Conservation (phyloP, 2,329 filamentous ascomycete genomes). For the Fusarium longipes region DNA sequence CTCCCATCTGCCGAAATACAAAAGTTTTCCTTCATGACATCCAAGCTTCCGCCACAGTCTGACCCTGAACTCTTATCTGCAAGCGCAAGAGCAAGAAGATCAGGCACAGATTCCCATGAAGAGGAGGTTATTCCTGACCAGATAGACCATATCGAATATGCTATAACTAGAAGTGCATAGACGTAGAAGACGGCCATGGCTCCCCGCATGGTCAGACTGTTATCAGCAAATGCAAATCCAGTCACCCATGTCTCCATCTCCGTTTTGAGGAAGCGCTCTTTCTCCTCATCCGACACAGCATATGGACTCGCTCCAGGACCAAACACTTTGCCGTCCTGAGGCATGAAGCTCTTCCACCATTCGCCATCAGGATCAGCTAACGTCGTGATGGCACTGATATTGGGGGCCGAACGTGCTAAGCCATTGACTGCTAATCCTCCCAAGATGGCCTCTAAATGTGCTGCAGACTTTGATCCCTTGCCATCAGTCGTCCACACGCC, state of each 20-base stretch:
- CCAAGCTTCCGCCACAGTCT: no score
- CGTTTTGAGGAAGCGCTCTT: background rate
- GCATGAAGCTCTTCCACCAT: slow-evolving; percentile 41
- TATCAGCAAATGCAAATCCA: slow-evolving; percentile 31
- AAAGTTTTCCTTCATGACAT: slow-evolving; percentile 14
- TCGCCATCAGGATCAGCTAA: slow-evolving; percentile 17
- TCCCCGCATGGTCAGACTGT: slow-evolving; percentile 17
- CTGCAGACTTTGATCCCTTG: slow-evolving; percentile 17
- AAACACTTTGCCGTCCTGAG: slow-evolving; percentile 26
- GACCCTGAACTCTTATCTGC: background rate
- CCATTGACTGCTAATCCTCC: slow-evolving; percentile 27
- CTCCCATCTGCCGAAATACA: slow-evolving; percentile 2
- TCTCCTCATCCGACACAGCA: slow-evolving; percentile 15
- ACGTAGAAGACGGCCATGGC: slow-evolving; percentile 23
- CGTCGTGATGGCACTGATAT: slow-evolving; percentile 10
- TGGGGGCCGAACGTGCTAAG: slow-evolving; percentile 22
- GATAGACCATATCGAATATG: slow-evolving; percentile 14
- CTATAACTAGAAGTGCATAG: slow-evolving; percentile 3
- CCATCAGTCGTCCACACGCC: slow-evolving; percentile 25
- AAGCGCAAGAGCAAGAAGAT: slow-evolving; percentile 14
- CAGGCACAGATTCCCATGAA: slow-evolving; percentile 21
- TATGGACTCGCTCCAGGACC: slow-evolving; percentile 33
- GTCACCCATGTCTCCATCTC: slow-evolving; percentile 42
- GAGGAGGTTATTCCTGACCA: slow-evolving; percentile 18
- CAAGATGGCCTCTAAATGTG: slow-evolving; percentile 31